phyloP scores from a whole-genome alignment of 2,329 filamentous ascomycete species.

The Paraphoma sp. region DNA sequence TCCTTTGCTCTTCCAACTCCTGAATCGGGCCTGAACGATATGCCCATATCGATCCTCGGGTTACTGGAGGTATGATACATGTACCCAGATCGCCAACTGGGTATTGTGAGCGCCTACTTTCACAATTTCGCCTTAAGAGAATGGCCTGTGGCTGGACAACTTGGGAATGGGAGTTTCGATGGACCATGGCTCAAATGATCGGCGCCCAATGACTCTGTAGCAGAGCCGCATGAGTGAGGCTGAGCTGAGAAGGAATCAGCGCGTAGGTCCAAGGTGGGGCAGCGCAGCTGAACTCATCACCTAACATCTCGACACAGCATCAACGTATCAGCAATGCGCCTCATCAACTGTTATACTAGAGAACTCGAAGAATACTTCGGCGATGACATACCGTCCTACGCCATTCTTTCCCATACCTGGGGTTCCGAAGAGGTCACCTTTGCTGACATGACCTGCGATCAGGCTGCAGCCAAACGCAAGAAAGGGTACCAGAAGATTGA shows the following conservation, averaged over 20 bases:
- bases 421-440: slow-evolving; percentile 8
- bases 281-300: not conserved
- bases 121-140: too few species aligned
- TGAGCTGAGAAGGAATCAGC: not conserved
- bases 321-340: not conserved
- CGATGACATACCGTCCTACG: slow-evolving; percentile 3
- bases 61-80: not conserved
- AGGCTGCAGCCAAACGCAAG: not conserved
- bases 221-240: not conserved
- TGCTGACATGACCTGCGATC: slow-evolving; percentile 3
- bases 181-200: not conserved
- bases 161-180: too few species aligned
- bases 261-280: not conserved
- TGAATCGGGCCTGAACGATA: too few species aligned
- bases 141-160: too few species aligned
- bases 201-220: not conserved
- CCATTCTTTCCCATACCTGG: slow-evolving; percentile 15
- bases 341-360: not conserved
- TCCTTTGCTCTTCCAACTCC: not conserved
- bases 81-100: too few species aligned
- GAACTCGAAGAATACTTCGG: not conserved
- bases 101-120: too few species aligned
- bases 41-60: not conserved
- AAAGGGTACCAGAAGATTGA: slow-evolving; percentile 14
- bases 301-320: not conserved